phyloP scores from a whole-genome alignment of 352 stramenopile species.

The Phytophthora macrochlamydospora region DNA sequence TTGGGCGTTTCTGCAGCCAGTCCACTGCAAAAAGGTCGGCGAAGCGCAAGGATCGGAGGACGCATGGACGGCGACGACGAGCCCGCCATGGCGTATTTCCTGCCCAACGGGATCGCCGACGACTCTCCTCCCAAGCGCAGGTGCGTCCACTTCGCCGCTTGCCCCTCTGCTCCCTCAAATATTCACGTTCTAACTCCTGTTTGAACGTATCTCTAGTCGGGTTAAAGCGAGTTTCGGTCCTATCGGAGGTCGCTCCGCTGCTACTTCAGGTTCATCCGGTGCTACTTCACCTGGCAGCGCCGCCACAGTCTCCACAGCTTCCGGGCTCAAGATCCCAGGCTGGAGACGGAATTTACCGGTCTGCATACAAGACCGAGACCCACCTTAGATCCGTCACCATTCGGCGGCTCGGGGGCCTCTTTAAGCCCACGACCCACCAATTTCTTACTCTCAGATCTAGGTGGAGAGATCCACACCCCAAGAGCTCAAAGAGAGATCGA shows the following conservation, averaged over 20 bases:
- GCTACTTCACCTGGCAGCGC: slow-evolving; percentile 1
- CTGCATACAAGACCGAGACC: slow-evolving; percentile 23
- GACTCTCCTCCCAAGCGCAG: slow-evolving; percentile 78
- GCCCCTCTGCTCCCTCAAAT: not conserved
- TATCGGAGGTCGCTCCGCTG: slow-evolving; percentile 41
- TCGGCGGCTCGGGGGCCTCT: slow-evolving; percentile 14
- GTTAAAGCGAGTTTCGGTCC: slow-evolving; percentile 48
- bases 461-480: slow-evolving; percentile 58
- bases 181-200: slow-evolving; percentile 1
- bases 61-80: slow-evolving; percentile 63
- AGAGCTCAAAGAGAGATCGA: slow-evolving; percentile 8
- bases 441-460: slow-evolving; percentile 60
- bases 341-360: slow-evolving; percentile 19
- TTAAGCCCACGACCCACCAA: slow-evolving; percentile 31
- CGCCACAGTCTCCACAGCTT: slow-evolving; percentile 4
- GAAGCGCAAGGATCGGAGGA: slow-evolving; percentile 9
- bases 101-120: slow-evolving; percentile 84
- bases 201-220: slow-evolving; percentile 15
- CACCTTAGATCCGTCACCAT: slow-evolving; percentile 30
- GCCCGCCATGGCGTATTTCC: slow-evolving; percentile 76
- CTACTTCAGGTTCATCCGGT: not conserved
- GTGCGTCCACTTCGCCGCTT: slow-evolving; percentile 29
- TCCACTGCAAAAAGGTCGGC: slow-evolving; percentile 3
- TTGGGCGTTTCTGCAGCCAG: slow-evolving; percentile 7
- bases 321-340: slow-evolving; percentile 7